phyloP scores from a whole-genome alignment of 306 rosid genomes.

The Cucurbita argyrosperma region DNA sequence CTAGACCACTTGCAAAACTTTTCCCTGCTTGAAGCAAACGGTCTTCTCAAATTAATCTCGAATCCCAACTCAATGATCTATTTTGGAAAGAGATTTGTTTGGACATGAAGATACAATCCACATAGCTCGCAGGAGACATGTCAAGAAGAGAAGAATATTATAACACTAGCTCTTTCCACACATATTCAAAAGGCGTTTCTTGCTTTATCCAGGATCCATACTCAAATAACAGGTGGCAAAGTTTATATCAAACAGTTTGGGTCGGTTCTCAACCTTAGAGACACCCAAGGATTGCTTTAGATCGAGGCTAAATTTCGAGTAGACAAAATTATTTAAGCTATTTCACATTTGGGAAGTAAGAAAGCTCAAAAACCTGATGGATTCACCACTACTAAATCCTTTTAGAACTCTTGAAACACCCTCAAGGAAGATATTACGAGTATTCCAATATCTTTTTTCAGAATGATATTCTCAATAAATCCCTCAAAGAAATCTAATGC shows the following conservation, averaged over 20 bases:
- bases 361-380: not conserved
- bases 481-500: not conserved
- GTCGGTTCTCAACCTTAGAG: not conserved
- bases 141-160: not conserved
- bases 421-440: not conserved
- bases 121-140: not conserved
- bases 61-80: not conserved
- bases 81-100: not conserved
- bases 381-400: not conserved
- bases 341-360: not conserved
- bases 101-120: not conserved
- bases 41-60: not conserved
- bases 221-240: not conserved
- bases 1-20: not conserved
- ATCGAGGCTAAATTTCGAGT: not conserved
- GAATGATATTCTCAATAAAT: not conserved
- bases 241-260: not conserved
- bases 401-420: not conserved
- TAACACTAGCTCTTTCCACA: not conserved
- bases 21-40: not conserved
- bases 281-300: not conserved
- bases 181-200: not conserved
- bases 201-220: not conserved
- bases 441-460: not conserved
- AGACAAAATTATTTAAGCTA: not conserved